Conservation (phyloP, 768 basidiomycete genomes). For the Hemileccinum impolitum region DNA sequence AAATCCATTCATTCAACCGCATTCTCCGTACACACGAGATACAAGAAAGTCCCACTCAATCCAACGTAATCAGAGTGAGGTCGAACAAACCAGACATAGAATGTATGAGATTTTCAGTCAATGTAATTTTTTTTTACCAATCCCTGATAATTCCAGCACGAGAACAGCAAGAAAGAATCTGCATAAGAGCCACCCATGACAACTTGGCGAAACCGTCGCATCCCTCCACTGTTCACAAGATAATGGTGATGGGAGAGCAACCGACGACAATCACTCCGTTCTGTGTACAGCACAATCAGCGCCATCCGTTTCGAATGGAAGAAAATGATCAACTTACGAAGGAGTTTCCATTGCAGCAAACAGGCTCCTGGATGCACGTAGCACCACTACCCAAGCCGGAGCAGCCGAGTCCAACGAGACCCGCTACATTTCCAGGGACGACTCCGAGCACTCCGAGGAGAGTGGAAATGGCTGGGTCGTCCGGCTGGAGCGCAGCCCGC, state of each 20-base stretch:
- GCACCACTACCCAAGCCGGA: not conserved
- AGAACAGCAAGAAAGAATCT: no score
- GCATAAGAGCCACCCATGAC: no score
- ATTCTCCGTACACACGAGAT: no score
- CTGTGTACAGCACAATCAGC: not conserved
- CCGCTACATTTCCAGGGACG: not conserved
- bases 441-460: constrained; percentile 2
- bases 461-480: not conserved
- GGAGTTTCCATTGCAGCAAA: constrained; percentile 15
- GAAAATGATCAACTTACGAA: constrained; percentile 3
- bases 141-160: no score
- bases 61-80: no score
- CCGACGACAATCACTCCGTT: constrained; percentile 11
- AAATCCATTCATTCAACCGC: no score
- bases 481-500: not conserved
- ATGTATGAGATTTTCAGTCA: no score
- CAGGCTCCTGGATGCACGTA: constrained; percentile 9
- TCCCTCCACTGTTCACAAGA: not conserved
- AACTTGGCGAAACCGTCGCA: not conserved
- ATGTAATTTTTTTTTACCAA: no score
- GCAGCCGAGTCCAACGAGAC: constrained; percentile 10
- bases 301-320: no score
- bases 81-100: no score
- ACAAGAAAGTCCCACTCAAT: no score
- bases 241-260: constrained; percentile 8